Conservation (phyloP, 73 alveolate species). For the Uronychia binucleata region DNA sequence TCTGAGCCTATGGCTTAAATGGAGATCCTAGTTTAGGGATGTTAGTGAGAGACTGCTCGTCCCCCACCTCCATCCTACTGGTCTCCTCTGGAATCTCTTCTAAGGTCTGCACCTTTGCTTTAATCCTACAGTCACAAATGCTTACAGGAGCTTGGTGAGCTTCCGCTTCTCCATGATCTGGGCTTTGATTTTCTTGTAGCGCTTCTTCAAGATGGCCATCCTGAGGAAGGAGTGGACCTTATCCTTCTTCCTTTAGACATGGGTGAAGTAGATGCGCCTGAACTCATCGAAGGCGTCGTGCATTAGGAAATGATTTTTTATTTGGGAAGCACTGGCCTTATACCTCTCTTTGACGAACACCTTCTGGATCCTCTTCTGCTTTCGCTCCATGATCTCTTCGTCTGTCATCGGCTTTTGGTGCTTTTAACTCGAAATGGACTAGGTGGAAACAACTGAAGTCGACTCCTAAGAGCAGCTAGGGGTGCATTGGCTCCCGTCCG, state of each 20-base stretch:
- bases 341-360: not conserved
- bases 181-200: not conserved
- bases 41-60: not conserved
- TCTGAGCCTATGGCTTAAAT: not conserved
- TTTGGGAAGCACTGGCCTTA: not conserved
- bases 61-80: not conserved
- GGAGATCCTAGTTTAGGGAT: not conserved
- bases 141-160: not conserved
- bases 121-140: not conserved
- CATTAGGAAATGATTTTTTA: not conserved
- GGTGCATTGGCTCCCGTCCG: too few relatives aligned
- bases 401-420: not conserved
- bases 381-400: not conserved
- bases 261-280: not conserved
- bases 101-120: not conserved
- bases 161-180: not conserved
- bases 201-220: not conserved
- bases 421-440: not conserved
- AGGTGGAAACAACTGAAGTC: too few relatives aligned
- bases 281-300: not conserved
- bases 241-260: not conserved
- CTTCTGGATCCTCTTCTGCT: not conserved
- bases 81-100: not conserved
- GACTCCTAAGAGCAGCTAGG: too few relatives aligned
- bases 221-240: not conserved